These are phyloP conservation scores for Cytospora chrysosperma DNA, from an alignment of 2,329 filamentous ascomycete species.

Conservation along the genomic window DNA sequence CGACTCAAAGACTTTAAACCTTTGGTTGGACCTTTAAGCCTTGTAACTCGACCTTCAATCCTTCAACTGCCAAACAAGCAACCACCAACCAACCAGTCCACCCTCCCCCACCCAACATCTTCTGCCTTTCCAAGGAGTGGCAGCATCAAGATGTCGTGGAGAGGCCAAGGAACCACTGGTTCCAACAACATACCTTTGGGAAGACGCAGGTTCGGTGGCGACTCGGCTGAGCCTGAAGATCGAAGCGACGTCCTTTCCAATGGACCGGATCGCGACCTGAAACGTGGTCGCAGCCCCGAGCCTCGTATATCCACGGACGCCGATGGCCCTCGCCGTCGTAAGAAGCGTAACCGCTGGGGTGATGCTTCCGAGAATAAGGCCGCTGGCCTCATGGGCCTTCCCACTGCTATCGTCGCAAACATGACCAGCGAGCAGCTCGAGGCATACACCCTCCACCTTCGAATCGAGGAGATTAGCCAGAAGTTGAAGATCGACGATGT, in stretches of 20 bases:
- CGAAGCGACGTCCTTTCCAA: slow-evolving; percentile 29
- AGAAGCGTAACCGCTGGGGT: slow-evolving; percentile 99
- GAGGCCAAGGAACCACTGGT: slow-evolving; percentile 83
- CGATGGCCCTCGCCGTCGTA: slow-evolving; percentile 84
- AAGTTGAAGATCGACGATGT: slow-evolving; percentile 99
- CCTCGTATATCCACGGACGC: slow-evolving; percentile 62
- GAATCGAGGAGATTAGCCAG: slow-evolving; percentile 98
- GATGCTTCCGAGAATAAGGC: slow-evolving; percentile 98
- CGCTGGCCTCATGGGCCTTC: slow-evolving; percentile 93
- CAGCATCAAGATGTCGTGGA: slow-evolving; percentile 58
- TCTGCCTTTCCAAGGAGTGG: slow-evolving; percentile 3
- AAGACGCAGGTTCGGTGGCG: slow-evolving; percentile 76
- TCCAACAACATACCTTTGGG: slow-evolving; percentile 98
- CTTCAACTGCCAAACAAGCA: background rate
- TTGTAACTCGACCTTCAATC: background rate
- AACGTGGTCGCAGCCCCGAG: slow-evolving; percentile 91
- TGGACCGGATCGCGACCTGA: slow-evolving; percentile 51
- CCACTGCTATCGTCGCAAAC: slow-evolving; percentile 92
- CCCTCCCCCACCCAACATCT: background rate
- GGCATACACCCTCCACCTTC: slow-evolving; percentile 91
- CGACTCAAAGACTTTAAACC: slow-evolving; percentile 14
- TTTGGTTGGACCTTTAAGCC: background rate
- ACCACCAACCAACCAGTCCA: background rate
- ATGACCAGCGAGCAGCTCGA: slow-evolving; percentile 99
- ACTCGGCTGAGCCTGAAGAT: slow-evolving; percentile 19